Conservation (phyloP, 768 basidiomycete species). For the Lanmaoa rubissima region DNA sequence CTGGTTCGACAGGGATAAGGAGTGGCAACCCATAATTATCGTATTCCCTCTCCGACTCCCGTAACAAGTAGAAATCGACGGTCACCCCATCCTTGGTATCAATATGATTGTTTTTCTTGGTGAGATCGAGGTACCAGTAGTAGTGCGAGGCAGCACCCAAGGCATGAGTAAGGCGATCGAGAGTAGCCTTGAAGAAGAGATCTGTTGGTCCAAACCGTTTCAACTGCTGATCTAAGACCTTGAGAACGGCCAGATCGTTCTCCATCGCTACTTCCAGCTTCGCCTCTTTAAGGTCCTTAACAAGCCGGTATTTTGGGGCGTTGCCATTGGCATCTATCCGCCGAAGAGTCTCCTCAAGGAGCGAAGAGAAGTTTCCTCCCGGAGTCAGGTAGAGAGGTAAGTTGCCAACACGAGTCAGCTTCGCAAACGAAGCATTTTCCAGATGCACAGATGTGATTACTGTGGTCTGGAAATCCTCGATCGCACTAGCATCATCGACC, state of each 20-base stretch:
- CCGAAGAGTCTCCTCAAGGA: neutral
- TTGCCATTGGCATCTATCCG: neutral
- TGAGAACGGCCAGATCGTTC: neutral
- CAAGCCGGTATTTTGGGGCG: neutral
- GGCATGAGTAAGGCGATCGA: neutral
- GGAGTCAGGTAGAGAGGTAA: slow-evolving; percentile 1
- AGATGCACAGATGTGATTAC: neutral
- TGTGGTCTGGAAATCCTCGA: slow-evolving; percentile 16
- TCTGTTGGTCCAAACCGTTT: neutral
- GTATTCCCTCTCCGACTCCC: neutral
- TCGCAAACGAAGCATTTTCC: slow-evolving; percentile 1
- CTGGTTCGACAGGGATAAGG: neutral
- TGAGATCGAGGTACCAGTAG: slow-evolving; percentile 22
- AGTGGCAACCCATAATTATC: neutral
- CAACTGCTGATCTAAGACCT: neutral
- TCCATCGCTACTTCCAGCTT: neutral
- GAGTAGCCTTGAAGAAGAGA: neutral
- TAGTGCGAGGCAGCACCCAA: slow-evolving; percentile 18
- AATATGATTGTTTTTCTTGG: neutral
- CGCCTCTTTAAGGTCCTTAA: neutral
- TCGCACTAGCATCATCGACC: slow-evolving; percentile 8
- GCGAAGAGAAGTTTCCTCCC: neutral
- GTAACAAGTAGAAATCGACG: slow-evolving; percentile 13
- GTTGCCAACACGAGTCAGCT: neutral
- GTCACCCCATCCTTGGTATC: neutral